A percentile compares a stretch with the other conserved stretches of the same genome.
These are phyloP conservation scores for Lichina pygmaea DNA, from an alignment of 495 filamentous ascomycete species.

Conservation along the genomic window DNA sequence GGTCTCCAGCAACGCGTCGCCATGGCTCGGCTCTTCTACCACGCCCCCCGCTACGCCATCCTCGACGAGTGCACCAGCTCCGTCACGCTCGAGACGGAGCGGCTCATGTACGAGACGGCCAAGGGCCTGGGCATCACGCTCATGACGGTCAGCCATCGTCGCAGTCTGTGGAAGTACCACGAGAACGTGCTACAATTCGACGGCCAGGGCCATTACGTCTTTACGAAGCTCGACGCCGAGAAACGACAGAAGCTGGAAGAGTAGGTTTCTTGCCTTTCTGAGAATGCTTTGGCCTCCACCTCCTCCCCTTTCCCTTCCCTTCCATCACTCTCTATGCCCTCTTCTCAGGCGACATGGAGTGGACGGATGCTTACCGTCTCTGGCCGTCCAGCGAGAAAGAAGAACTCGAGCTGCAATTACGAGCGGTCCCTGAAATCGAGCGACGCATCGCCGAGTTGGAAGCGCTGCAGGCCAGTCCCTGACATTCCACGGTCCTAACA, in stretches of 20 bases:
- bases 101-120: constrained; percentile 88
- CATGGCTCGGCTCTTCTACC: constrained; percentile 93
- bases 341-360: background rate
- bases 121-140: constrained; percentile 76
- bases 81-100: constrained; percentile 81
- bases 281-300: background rate
- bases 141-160: constrained; percentile 81
- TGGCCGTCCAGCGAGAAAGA: constrained; percentile 46
- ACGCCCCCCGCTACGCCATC: constrained; percentile 75
- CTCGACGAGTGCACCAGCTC: constrained; percentile 88
- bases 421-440: constrained; percentile 69
- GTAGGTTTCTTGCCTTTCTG: constrained; percentile 13
- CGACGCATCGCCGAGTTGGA: constrained; percentile 56
- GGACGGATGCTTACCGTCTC: no score
- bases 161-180: constrained; percentile 93
- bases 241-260: constrained; percentile 66
- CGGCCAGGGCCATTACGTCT: constrained; percentile 73
- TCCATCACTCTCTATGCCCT: background rate
- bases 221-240: constrained; percentile 77
- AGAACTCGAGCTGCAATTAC: constrained; percentile 61
- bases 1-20: constrained; percentile 93
- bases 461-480: constrained; percentile 5
- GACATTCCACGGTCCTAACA: no score
- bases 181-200: constrained; percentile 86
- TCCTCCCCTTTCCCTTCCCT: background rate